Evolutionary conservation across 768 basidiomycete species (phyloP), one percentile per base, ranked within the genome.

Genomic region (Omphalotus guepiniiformis): DNA sequence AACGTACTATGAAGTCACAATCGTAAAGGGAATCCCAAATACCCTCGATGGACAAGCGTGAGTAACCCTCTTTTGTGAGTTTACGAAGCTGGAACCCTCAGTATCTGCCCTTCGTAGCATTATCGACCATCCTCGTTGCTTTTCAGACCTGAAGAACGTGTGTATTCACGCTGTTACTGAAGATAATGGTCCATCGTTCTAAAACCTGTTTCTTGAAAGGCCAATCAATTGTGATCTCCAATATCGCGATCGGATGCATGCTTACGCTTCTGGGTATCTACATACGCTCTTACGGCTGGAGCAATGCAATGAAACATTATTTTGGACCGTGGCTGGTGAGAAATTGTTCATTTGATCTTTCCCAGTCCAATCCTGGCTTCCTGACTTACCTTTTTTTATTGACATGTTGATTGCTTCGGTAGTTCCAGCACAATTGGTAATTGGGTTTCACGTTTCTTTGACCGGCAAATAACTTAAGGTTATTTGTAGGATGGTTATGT

Each of bases 401-500:
- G n/a, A 32, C 30, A 32, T 9, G 30, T 9, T 32, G 30, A 32
- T n/a, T n/a, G n/a, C n/a, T n/a, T n/a, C n/a, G n/a, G 9, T 35
- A 76, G 74, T 66, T 70, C 51, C 72, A 71, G 11, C 72, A 74
- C 55, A 75, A 73, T 50, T 73, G 71, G 73, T 71, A 56, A 46
- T 27, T 48, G 19, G 8, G 42, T 22, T 54, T 23, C 16, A 15
- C 30, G 12, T 22, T 26, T n/a, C 15, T 4, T 32, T 22, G 22
- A 11, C 19, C 30, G 49, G 48, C 45, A 35, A 19, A 34, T 49
- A 5, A 51, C 47, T 40, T 13, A 37, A 11, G n/a, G 6, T 37
- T 12, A 21, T 26, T 9, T 52, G 51, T 39, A 75, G 79, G 79
- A 78, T 83, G 55, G 76, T 81, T 42, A 76, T 75, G 66, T 73